Conservation (phyloP, 176 grass and related monocot species). For the Leersia perrieri region DNA sequence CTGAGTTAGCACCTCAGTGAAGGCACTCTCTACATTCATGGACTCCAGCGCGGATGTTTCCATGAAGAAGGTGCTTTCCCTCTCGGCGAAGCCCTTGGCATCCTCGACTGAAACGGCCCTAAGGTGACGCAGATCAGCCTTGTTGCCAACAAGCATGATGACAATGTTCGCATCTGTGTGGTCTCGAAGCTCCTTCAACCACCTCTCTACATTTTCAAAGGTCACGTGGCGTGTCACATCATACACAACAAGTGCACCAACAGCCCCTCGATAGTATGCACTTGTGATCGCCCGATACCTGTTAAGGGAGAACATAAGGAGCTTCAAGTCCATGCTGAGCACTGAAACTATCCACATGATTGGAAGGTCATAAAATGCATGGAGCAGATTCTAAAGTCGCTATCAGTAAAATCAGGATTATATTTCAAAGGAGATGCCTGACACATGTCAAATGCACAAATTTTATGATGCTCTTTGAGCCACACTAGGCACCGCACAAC, state of each 20-base stretch:
- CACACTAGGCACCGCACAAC: background rate
- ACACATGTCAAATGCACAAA: background rate
- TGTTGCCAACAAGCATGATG: conserved; percentile 57
- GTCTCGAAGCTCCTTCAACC: conserved; percentile 49
- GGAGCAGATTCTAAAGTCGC: background rate
- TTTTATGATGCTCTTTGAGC: background rate
- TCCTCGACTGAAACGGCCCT: conserved; percentile 46
- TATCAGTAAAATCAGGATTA: background rate
- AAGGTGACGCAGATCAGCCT: conserved; percentile 54
- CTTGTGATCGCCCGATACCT: conserved; percentile 58
- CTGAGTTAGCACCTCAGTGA: conserved; percentile 57
- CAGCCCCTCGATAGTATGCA: conserved; percentile 51
- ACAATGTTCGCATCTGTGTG: conserved; percentile 58
- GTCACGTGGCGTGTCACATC: conserved; percentile 53
- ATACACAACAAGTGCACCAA: conserved; percentile 44
- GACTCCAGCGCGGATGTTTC: conserved; percentile 46
- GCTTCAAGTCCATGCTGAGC: background rate
- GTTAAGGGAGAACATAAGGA: background rate
- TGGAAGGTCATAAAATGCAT: background rate
- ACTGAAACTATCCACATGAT: background rate
- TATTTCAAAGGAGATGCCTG: background rate
- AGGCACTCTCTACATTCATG: conserved; percentile 48
- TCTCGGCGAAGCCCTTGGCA: conserved; percentile 51
- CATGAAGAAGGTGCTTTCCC: conserved; percentile 52
- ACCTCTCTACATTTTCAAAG: conserved; percentile 56